Conservation (phyloP, 768 basidiomycete genomes). For the Pleurotus sapidus region DNA sequence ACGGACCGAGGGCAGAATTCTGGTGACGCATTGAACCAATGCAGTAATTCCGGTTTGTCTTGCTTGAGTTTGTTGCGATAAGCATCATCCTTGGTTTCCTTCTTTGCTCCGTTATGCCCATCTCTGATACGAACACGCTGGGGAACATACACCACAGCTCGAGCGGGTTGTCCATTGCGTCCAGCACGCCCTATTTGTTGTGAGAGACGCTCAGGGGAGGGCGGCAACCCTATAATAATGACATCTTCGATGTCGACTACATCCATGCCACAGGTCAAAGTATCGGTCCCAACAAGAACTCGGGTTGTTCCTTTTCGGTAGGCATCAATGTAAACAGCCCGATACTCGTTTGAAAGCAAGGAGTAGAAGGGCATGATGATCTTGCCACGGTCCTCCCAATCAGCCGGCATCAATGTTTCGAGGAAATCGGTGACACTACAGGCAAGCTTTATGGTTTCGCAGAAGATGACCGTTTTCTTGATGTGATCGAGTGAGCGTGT, state of each 20-base stretch:
- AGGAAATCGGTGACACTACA: neutral
- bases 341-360: too few relatives aligned
- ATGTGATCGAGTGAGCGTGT: neutral
- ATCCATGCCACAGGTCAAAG: conserved; percentile 13
- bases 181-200: too few relatives aligned
- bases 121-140: conserved; percentile 6
- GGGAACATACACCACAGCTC: conserved; percentile 18
- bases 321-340: too few relatives aligned
- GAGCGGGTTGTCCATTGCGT: conserved; percentile 14
- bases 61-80: too few relatives aligned
- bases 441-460: neutral
- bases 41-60: neutral
- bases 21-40: neutral
- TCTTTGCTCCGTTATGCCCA: too few relatives aligned
- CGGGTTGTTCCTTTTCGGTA: neutral
- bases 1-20: neutral
- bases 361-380: neutral
- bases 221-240: too few relatives aligned
- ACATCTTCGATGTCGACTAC: conserved; percentile 14
- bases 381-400: neutral
- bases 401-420: neutral
- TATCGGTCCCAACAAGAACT: neutral
- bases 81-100: too few relatives aligned
- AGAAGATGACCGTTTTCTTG: neutral
- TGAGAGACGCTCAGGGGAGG: too few relatives aligned